Evolutionary conservation across 2,329 filamentous ascomycete genomes (phyloP), one percentile per base, ranked within the genome.

Genomic region (Chaetomiaceae sp.): DNA sequence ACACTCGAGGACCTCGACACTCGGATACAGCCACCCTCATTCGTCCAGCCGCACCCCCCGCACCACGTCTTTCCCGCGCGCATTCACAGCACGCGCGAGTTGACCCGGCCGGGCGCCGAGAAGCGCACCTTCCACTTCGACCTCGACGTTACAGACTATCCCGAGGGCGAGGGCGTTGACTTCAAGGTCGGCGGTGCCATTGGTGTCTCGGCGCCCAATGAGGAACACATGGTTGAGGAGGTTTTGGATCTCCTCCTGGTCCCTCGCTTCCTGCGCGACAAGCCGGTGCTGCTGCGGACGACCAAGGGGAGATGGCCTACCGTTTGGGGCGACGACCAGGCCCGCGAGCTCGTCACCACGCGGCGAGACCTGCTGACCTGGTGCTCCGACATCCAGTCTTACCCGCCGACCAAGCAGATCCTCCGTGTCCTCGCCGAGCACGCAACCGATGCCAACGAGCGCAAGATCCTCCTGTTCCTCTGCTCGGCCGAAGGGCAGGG

Each of bases 81-180:
- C 59, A 82, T 99, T 43, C 87, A 90, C 71, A 85, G 85, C 63
- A 83, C 90, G 2, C 86, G 94, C 52, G 91, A 96, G 71, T 75
- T 99, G 67, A 99, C 94, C 12, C 87, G 83, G 67, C 77, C 82
- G 22, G 92, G 92, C 20, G 94, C 94, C 5, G 90, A 96, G 76
- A 99, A 99, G 81, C 82, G 92, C 56, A 99, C 94, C 0, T 96
- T 92, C 69, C 94, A 99, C 71, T 97, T 97, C 65, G 94, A 97
- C 65, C 83, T 99, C 40, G 94, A 99, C 65, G 87, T 99, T 46
- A 96, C 92, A 45, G 87, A 96, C 68, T 99, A 99, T 64, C 69
- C 94, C 0, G 81, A 83, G 19, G 90, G 95, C 72, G 87, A 88
- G 50, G 79, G 81, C 46, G 84, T 91, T 5, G 94, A 97, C 67